These are phyloP conservation scores for Piloderma croceum DNA, from an alignment of 768 basidiomycete species.

Conservation along the genomic window DNA sequence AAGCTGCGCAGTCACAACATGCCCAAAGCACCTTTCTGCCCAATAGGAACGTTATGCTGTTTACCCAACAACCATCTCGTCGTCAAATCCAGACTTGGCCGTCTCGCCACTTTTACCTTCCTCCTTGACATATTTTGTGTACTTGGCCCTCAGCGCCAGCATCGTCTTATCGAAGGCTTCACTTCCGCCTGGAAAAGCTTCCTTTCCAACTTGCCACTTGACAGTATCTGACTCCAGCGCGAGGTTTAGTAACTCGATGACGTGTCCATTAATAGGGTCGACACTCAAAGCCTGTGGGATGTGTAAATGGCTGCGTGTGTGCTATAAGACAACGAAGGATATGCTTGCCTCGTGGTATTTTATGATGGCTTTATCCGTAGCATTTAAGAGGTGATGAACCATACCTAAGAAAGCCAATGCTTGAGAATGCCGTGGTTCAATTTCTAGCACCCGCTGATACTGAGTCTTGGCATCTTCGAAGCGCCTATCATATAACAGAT, in stretches of 20 bases:
- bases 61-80: too few relatives aligned
- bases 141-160: slow-evolving; percentile 25
- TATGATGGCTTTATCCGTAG: slow-evolving; percentile 76
- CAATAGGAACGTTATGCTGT: too few relatives aligned
- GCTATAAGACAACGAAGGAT: slow-evolving; percentile 13
- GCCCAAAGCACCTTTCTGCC: too few relatives aligned
- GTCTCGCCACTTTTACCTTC: too few relatives aligned
- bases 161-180: slow-evolving; percentile 29
- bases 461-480: slow-evolving; percentile 62
- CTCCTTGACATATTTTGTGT: too few relatives aligned
- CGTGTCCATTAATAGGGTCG: slow-evolving; percentile 77
- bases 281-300: slow-evolving; percentile 55
- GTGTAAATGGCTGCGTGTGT: slow-evolving; percentile 5
- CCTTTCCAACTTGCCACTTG: slow-evolving; percentile 28
- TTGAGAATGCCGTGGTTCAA: slow-evolving; percentile 78
- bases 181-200: slow-evolving; percentile 28
- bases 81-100: too few relatives aligned
- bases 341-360: slow-evolving; percentile 91
- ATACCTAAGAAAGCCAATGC: slow-evolving; percentile 89
- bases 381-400: slow-evolving; percentile 69
- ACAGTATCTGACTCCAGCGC: slow-evolving; percentile 55
- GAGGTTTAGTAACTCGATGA: slow-evolving; percentile 75
- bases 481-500: slow-evolving; percentile 26
- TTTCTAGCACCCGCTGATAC: slow-evolving; percentile 76
- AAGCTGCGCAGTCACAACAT: too few relatives aligned